Evolutionary conservation across 371 early-diverging fungal species (phyloP), one percentile per base, ranked within the genome.

Genomic region (Mucor velutinosus): DNA sequence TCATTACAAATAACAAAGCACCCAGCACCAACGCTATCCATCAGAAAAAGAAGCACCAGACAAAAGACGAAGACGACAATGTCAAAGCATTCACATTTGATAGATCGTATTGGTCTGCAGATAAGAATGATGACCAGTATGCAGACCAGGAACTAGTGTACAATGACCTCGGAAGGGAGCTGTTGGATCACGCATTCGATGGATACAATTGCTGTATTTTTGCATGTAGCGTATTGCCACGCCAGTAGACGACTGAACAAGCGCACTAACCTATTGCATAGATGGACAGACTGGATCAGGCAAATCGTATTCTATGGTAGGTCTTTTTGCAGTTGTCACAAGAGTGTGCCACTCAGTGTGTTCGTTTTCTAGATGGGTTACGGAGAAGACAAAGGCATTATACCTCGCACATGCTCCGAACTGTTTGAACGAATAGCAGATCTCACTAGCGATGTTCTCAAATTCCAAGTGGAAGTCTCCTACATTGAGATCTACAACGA

Each of bases 131-230:
- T 53, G 66, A 84, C 11, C 71, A 79, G 39, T 90, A 85, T 70
- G 94, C 93, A 57, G 83, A 86, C 58, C 96, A 95, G 73, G 77
- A 87, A 58, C 72, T 67, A 17, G 85, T 95, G 15, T 95, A 89
- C 73, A 81, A 86, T 23, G 88, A 86, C 49, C 76, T 94, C 23
- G 94, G 94, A 14, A 71, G 75, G 21, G 89, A 89, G 27, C 73
- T 96, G 17, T 77, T 94, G 33, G 89, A 92, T 66, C 95, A 96
- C 70, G 91, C 94, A 11, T 89, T 94, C 59, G 79, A 80, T 17
- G 94, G 94, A 21, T 94, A 93, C 76, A 92, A 94, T 71, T 87
- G 90, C 59, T 92, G 92, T 78, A 90, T 94, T 33, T 89, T 93
- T 65, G 94, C 93, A 32, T 94, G 87, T 89, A 78, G 74, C 67